Evolutionary conservation across 2,329 filamentous ascomycete species (phyloP), one percentile per base, ranked within the genome.

Genomic region (Rhynchosporium graminicola): DNA sequence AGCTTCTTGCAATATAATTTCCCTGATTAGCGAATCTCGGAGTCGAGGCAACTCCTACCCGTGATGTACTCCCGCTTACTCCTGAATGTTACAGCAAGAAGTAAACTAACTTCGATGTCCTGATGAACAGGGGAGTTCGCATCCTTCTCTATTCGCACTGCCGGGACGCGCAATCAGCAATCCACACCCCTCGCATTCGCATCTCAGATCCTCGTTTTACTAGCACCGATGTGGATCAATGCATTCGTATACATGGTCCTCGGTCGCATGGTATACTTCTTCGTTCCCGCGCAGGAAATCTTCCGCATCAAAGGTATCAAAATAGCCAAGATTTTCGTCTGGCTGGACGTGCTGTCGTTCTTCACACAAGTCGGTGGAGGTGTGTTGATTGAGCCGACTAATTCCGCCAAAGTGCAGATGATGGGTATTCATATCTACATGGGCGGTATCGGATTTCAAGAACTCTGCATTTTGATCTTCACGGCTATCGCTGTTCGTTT

Each of bases 391-490:
- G 69, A 69, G 63, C 69, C 56, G 70, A 72, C 36, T 75, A 78
- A 67, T 3, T 68, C 64, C 1, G 63, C 70, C 2, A 65, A 69
- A 0, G 66, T 68, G 9, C 68, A 72, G 1, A 72, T 76, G 69
- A 69, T 77, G 38, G 72, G 71, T 1, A 75, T 80, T 0, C 73
- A 78, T 56, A 73, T 80, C 62, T 84, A 83, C 71, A 84, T 82
- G 79, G 80, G 77, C 10, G 82, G 82, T 0, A 80, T 84, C 15
- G 80, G 77, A 0, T 69, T 83, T 0, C 82, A 84, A 64, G 74
- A 83, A 65, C 68, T 79, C 36, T 82, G 82, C 62, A 81, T 83
- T 59, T 62, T 83, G 2, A 57, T 78, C n/a, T 82, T 84, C 63
- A 68, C 77, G 1, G 69, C 65, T 0, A 71, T 83, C 1, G 73